These are phyloP conservation scores for Ophiostoma himal-ulmi DNA, from an alignment of 2,329 filamentous ascomycete species.

Conservation along the genomic window DNA sequence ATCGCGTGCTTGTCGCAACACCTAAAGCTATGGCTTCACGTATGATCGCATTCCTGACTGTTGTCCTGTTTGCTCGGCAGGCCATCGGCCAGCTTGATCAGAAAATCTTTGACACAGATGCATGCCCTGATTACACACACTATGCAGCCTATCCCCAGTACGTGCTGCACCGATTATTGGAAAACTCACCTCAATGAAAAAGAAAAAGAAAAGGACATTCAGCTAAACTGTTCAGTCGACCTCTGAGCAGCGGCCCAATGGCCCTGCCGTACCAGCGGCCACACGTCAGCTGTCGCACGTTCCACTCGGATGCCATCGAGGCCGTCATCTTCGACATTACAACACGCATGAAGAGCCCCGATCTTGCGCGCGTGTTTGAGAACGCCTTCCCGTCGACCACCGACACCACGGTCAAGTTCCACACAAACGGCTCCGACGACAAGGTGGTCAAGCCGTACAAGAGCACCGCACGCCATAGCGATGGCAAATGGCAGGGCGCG, in stretches of 20 bases:
- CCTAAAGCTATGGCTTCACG: constrained; percentile 22
- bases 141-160: constrained; percentile 57
- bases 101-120: constrained; percentile 34
- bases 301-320: constrained; percentile 80
- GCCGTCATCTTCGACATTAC: constrained; percentile 80
- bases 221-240: constrained; percentile 49
- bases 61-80: constrained; percentile 22
- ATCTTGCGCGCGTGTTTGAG: constrained; percentile 87
- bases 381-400: constrained; percentile 91
- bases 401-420: constrained; percentile 85
- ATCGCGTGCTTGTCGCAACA: background rate
- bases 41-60: constrained; percentile 17
- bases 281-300: constrained; percentile 74
- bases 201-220: too few species aligned
- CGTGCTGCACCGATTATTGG: constrained; percentile 28
- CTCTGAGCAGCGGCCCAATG: constrained; percentile 73
- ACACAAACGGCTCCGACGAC: constrained; percentile 54
- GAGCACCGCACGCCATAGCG: constrained; percentile 34
- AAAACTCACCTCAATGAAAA: background rate
- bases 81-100: constrained; percentile 16
- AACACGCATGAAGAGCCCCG: constrained; percentile 70
- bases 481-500: constrained; percentile 69
- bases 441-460: constrained; percentile 22
- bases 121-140: constrained; percentile 59
- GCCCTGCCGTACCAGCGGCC: constrained; percentile 82